Conservation (phyloP, 2,329 filamentous ascomycete genomes). For the Fusarium torulosum region DNA sequence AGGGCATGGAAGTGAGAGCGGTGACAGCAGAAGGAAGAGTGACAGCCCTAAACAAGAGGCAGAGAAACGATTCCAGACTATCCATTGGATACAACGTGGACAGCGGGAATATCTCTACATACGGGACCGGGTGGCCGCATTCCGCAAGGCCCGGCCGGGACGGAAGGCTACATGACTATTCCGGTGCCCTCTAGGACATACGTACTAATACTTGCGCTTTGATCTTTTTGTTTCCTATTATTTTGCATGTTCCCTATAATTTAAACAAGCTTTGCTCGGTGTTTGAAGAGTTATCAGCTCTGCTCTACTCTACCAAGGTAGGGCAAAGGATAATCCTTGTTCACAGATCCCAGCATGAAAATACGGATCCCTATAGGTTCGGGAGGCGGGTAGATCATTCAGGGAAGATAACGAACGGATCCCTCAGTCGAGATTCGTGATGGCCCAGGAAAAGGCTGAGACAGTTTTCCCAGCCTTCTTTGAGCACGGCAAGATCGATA, state of each 20-base stretch:
- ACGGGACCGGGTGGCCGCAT: conserved; percentile 16
- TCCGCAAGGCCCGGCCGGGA: conserved; percentile 20
- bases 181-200: conserved; percentile 2
- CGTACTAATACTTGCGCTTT: neutral
- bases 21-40: conserved; percentile 26
- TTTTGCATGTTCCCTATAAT: conserved; percentile 12
- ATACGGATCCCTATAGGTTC: conserved; percentile 20
- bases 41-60: neutral
- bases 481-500: neutral
- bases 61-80: conserved; percentile 1
- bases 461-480: conserved; percentile 15
- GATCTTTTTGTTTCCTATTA: neutral
- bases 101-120: conserved; percentile 15
- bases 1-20: conserved; percentile 19
- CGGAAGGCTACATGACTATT: conserved; percentile 4
- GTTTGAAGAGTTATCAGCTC: conserved; percentile 1
- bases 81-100: conserved; percentile 27
- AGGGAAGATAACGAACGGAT: conserved; percentile 23
- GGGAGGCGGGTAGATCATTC: conserved; percentile 39
- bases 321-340: conserved; percentile 21
- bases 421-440: conserved; percentile 12
- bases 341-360: conserved; percentile 16
- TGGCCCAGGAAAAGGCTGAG: conserved; percentile 17
- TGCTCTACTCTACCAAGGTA: conserved; percentile 5
- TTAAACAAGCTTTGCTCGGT: neutral